Evolutionary conservation across 129 eudicot species (phyloP).

Genomic region (Arctium minus): DNA sequence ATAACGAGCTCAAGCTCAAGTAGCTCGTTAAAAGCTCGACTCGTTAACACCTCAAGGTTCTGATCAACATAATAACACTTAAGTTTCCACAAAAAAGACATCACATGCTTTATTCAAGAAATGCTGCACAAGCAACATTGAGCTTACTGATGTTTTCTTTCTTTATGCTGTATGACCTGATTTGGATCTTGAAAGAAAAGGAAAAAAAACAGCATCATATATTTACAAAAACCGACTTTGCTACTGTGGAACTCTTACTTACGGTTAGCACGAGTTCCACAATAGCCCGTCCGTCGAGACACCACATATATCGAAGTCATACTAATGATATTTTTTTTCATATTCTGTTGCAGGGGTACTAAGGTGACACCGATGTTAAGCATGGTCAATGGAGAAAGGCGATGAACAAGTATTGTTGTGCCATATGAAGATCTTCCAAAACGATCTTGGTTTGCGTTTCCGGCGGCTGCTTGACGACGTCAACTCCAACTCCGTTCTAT

Average conservation of each 20-base stretch:
- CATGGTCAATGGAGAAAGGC: slow-evolving; percentile 44
- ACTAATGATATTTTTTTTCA: slow-evolving; percentile 14
- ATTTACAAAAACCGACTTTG: slow-evolving; percentile 45
- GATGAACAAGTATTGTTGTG: slow-evolving; percentile 37
- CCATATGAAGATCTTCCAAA: slow-evolving; percentile 62
- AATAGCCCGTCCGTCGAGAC: slow-evolving; percentile 26
- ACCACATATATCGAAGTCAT: slow-evolving; percentile 21
- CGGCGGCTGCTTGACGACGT: slow-evolving; percentile 29
- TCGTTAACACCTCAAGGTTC: too few relatives aligned
- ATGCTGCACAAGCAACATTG: slow-evolving; percentile 15
- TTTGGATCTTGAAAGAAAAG: slow-evolving; percentile 24
- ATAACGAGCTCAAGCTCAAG: too few relatives aligned
- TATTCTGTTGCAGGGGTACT: slow-evolving; percentile 33
- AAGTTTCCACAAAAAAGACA: slow-evolving; percentile 4
- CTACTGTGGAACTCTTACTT: slow-evolving; percentile 10
- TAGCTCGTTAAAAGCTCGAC: too few relatives aligned
- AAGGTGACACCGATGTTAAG: slow-evolving; percentile 30
- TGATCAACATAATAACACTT: background rate
- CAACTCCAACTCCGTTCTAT: slow-evolving; percentile 60
- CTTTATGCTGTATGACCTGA: slow-evolving; percentile 25
- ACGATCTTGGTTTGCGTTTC: slow-evolving; percentile 49
- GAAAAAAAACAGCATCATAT: slow-evolving; percentile 17
- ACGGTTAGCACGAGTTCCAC: slow-evolving; percentile 11
- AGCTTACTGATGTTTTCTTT: slow-evolving; percentile 20
- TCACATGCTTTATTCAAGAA: slow-evolving; percentile 26